Evolutionary conservation across 2,329 filamentous ascomycete species (phyloP), one percentile per base, ranked within the genome.

Genomic region (Diaporthe sp.): DNA sequence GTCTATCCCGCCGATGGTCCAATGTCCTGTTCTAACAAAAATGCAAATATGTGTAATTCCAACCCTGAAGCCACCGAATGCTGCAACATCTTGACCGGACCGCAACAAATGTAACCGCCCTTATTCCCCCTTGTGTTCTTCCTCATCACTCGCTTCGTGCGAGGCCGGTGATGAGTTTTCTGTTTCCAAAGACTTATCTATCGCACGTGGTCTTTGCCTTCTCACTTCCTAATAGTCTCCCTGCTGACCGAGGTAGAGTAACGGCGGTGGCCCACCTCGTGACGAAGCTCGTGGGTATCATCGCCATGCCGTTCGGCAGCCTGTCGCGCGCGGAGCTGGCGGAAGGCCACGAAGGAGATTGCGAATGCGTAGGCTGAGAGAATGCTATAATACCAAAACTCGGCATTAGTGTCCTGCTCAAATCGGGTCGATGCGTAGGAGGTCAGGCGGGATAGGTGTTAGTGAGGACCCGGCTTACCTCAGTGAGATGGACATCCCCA

Each of bases 401-500:
- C 9, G 0, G 6, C 8, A 33, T 50, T 12, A 42, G n/a, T 12
- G n/a, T 57, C 22, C 1, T n/a, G 17, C 15, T 68, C 64, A 25
- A 10, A 2, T 3, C 13, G 15, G 8, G 64, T 6, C 9, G 5
- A 30, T 28, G 28, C 8, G 28, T 4, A 28, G 10, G 4, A 12
- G 25, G 19, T n/a, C n/a, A n/a, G n/a, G n/a, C n/a, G n/a, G n/a
- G n/a, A n/a, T n/a, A n/a, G n/a, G n/a, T n/a, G n/a, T 6, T 35
- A 22, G 30, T 3, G 40, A 33, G 2, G 22, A 47, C 4, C 7
- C 9, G n/a, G 42, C 54, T 52, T 68, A 77, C 77, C 73, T 72
- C 19, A 78, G 58, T 10, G 58, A n/a, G 25, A 75, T 70, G 25
- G 69, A 57, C 40, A 76, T 25, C 1, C 72, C 38, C 1, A 64